A percentile compares a stretch with the other conserved stretches of the same genome.
These are phyloP conservation scores for Kalanchoe fedtschenkoi DNA, from an alignment of 164 flowering plant genomes.

Conservation along the genomic window DNA sequence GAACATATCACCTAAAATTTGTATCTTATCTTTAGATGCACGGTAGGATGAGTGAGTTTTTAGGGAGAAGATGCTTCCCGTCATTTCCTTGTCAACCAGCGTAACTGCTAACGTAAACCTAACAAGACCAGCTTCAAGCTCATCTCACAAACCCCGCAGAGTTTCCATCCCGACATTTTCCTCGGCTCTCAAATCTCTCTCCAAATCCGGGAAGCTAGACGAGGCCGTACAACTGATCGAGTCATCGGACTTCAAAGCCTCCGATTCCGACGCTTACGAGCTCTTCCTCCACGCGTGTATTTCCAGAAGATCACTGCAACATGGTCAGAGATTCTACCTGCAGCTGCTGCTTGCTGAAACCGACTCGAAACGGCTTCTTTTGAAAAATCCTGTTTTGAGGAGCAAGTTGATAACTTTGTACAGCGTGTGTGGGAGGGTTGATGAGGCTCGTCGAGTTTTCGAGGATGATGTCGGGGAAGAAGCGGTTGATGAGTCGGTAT, in stretches of 20 bases:
- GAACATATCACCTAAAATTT: too few relatives aligned
- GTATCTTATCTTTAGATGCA: too few relatives aligned
- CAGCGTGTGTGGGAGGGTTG: slow-evolving; percentile 25
- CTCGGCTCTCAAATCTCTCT: slow-evolving; percentile 15
- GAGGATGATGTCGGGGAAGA: slow-evolving; percentile 12
- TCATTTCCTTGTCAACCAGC: too few relatives aligned
- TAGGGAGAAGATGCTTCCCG: too few relatives aligned
- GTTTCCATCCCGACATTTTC: neutral
- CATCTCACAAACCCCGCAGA: too few relatives aligned
- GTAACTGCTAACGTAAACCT: too few relatives aligned
- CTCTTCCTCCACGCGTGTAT: slow-evolving; percentile 28
- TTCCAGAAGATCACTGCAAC: slow-evolving; percentile 18
- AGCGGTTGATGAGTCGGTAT: slow-evolving; percentile 14
- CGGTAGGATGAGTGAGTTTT: too few relatives aligned
- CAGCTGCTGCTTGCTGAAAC: slow-evolving; percentile 16
- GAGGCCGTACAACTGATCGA: slow-evolving; percentile 26
- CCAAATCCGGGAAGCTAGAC: slow-evolving; percentile 23
- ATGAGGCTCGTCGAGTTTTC: slow-evolving; percentile 27
- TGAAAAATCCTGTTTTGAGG: slow-evolving; percentile 16
- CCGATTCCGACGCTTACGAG: slow-evolving; percentile 12
- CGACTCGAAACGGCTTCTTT: neutral
- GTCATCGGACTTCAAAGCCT: slow-evolving; percentile 11
- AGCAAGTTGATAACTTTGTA: slow-evolving; percentile 34
- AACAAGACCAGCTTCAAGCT: too few relatives aligned
- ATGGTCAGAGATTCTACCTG: slow-evolving; percentile 24